Evolutionary conservation across 2,329 filamentous ascomycete species (phyloP), one percentile per base, ranked within the genome.

Genomic region (Orbilia blumenaviensis): DNA sequence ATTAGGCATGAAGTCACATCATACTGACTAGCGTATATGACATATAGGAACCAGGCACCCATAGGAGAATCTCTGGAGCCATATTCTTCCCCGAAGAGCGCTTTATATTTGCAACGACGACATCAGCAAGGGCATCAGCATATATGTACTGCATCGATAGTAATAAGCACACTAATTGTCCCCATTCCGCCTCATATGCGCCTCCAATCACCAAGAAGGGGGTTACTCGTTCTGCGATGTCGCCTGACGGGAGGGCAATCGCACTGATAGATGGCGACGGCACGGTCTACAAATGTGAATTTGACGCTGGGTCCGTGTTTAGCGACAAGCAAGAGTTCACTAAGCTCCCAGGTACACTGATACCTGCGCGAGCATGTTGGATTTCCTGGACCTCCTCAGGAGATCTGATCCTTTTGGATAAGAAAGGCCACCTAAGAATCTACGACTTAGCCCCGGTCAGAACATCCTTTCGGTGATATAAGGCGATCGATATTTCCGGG

Each of bases 261-360:
- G 72, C 72, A 3, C 29, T 76, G 14, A 76, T 76, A 42, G 72
- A 69, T 27, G 64, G 56, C 10, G 72, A 76, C 34, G 72, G 72
- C 48, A 66, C 60, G 1, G 72, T 76, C 25, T 76, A 60, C 42
- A 68, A 50, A 54, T 76, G 72, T 21, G 64, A 69, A 27, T 69
- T 76, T 60, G 64, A 41, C 12, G 60, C 64, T 23, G 72, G 72
- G 27, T 69, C 64, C 9, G 64, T 76, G 46, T 58, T 76, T 18
- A 76, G 72, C 50, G 58, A 76, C 29, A 76, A 69, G 48, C 58
- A 64, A 46, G 72, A 76, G 41, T 76, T 76, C 64, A 66, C 72
- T 7, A 76, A 69, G 58, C 64, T 76, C 18, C 72, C 64, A 50
- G 72, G 72, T 16, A 61, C 72, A 16, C 46, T 64, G 50, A 76